Base-by-base conservation (phyloP, 2,329 filamentous ascomycete genomes). In the Rugonectria rugulosa region DNA sequence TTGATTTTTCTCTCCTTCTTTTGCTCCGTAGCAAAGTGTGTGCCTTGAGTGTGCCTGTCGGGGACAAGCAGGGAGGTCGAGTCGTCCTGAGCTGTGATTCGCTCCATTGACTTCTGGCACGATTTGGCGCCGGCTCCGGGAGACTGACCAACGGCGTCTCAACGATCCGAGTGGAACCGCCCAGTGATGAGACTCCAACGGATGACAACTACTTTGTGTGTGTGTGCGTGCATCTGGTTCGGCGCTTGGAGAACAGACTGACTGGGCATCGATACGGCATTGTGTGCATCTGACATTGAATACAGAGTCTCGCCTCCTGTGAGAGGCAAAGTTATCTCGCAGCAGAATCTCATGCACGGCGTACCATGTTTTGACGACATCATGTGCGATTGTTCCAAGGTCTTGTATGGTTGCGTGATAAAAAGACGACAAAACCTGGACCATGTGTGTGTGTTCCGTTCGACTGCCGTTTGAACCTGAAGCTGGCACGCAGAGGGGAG, bases 71-170 rank as follows among this genome's bases (percentile, higher is more conserved):
- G 48, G 55, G 53, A 63, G 59, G 43, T 38, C 50, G 44, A 34
- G 51, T 12, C 29, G 26, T 29, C 52, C 38, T 47, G 55, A 58
- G 60, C 51, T 48, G 34, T 66, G 63, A 66, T 66, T 66, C 57
- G 64, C 6, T 41, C 31, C 20, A 45, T 19, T 34, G 27, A 9
- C 43, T 19, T 31, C 59, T 66, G 63, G 61, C 55, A 52, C 61
- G 63, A 64, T 61, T n/a, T 57, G 17, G 61, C 60, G 56, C 53
- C 53, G 41, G 45, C 48, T 49, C 46, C 59, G 40, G 46, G 46
- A 41, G 46, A 57, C 53, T 56, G 62, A 66, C 61, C 64, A 65
- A 56, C 64, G 60, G 65, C 57, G 50, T 51, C 54, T 62, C 64
- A 58, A 44, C 60, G 63, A 66, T 65, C 36, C 53, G 42, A 55